These are phyloP conservation scores for Handroanthus guayacan DNA, from an alignment of 257 asterid genomes.

Conservation along the genomic window DNA sequence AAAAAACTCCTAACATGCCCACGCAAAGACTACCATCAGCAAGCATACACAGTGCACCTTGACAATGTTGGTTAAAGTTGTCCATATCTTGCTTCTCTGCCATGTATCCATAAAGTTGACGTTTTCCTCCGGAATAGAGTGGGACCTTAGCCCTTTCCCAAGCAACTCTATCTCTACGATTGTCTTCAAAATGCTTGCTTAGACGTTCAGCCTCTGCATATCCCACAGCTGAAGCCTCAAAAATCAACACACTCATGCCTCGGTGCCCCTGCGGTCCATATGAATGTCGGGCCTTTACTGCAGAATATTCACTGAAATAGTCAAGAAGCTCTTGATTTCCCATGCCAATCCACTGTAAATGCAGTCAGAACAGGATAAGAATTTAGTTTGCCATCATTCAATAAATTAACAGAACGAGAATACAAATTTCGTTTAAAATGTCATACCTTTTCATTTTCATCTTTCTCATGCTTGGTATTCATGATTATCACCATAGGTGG, in stretches of 20 bases:
- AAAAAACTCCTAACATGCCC: background rate
- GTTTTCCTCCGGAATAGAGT: slow-evolving; percentile 53
- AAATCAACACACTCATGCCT: slow-evolving; percentile 57
- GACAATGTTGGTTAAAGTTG: slow-evolving; percentile 57
- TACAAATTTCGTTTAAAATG: slow-evolving; percentile 26
- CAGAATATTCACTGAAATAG: slow-evolving; percentile 47
- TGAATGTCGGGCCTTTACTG: slow-evolving; percentile 53
- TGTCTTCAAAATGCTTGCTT: slow-evolving; percentile 54
- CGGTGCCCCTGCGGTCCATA: slow-evolving; percentile 77
- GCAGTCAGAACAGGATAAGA: slow-evolving; percentile 28
- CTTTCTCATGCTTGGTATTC: slow-evolving; percentile 58
- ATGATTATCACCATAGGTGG: slow-evolving; percentile 63
- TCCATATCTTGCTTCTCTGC: slow-evolving; percentile 58
- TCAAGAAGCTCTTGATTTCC: slow-evolving; percentile 65
- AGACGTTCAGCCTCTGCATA: slow-evolving; percentile 65
- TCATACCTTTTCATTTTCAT: slow-evolving; percentile 55
- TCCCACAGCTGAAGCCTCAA: slow-evolving; percentile 65
- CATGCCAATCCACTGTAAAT: slow-evolving; percentile 75
- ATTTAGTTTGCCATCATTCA: slow-evolving; percentile 31
- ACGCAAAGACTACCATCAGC: too few relatives aligned
- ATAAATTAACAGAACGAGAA: slow-evolving; percentile 3
- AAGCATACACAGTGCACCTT: slow-evolving; percentile 38
- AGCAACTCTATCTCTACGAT: slow-evolving; percentile 51
- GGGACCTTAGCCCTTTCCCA: slow-evolving; percentile 48
- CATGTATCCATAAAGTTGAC: slow-evolving; percentile 61